Percentiles rank a stretch among this genome's conserved stretches.
These are phyloP conservation scores for Phytophthora sansomeana DNA, from an alignment of 352 stramenopile species.

Conservation along the genomic window DNA sequence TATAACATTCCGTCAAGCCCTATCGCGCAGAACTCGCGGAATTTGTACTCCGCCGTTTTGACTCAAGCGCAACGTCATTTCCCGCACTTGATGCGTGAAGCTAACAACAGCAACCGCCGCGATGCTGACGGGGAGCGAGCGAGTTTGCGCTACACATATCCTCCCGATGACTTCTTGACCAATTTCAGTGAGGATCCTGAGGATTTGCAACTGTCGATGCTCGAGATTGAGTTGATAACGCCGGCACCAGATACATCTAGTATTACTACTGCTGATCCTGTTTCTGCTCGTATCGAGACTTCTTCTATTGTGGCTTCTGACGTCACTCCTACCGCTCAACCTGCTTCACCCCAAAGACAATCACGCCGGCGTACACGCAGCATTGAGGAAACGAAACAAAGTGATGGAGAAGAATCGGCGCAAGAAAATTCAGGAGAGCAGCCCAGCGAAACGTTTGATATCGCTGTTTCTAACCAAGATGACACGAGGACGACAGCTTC, in stretches of 20 bases:
- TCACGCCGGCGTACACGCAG: slow-evolving; percentile 28
- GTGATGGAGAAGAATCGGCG: slow-evolving; percentile 18
- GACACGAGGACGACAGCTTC: slow-evolving; percentile 34
- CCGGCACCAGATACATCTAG: slow-evolving; percentile 3
- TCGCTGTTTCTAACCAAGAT: slow-evolving; percentile 18
- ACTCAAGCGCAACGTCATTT: slow-evolving; percentile 74
- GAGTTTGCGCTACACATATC: slow-evolving; percentile 48
- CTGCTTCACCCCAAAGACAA: slow-evolving; percentile 20
- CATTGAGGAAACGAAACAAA: slow-evolving; percentile 31
- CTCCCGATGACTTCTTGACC: slow-evolving; percentile 64
- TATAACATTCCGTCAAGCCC: slow-evolving; percentile 86
- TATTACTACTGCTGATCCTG: slow-evolving; percentile 4
- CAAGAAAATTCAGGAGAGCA: slow-evolving; percentile 13
- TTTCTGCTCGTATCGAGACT: slow-evolving; percentile 6
- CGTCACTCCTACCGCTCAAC: slow-evolving; percentile 2
- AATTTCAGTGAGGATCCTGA: slow-evolving; percentile 48
- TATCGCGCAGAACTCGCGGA: slow-evolving; percentile 87
- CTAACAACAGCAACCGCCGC: slow-evolving; percentile 30
- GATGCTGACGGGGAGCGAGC: slow-evolving; percentile 28
- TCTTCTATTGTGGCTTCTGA: slow-evolving; percentile 3
- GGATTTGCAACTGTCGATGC: slow-evolving; percentile 38
- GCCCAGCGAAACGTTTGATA: slow-evolving; percentile 3
- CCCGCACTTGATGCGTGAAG: slow-evolving; percentile 47
- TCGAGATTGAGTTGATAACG: slow-evolving; percentile 39
- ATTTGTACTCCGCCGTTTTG: slow-evolving; percentile 63